Base-by-base conservation (phyloP, 2,329 filamentous ascomycete species). In the Dactylellina leptospora region DNA sequence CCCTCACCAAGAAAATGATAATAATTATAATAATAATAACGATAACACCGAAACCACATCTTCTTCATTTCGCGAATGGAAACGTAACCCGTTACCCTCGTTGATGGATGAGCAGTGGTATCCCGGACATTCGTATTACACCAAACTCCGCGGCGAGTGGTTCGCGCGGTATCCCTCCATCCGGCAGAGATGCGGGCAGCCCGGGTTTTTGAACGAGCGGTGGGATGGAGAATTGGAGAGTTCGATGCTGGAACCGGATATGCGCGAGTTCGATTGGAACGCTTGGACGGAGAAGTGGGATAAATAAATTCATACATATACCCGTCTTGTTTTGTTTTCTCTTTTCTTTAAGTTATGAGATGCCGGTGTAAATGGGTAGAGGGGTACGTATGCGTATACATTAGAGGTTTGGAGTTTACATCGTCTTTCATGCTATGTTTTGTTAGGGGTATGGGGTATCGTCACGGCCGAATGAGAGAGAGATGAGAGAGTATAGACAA, bases 61-160 rank as follows among this genome's bases (percentile, higher is more conserved):
- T n/a, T n/a, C n/a, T n/a, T n/a, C n/a, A n/a, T n/a, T n/a, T n/a
- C n/a, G n/a, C n/a, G n/a, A n/a, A n/a, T n/a, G n/a, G n/a, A n/a
- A n/a, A n/a, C n/a, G n/a, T n/a, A n/a, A n/a, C n/a, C 22, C 30
- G 5, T 4, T 36, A 4, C 45, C 59, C 5, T 42, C 42, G 20
- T 27, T 48, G 13, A 42, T 55, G 23, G 30, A 33, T 1, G 16
- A 28, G 13, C 42, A 68, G 6, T 69, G 63, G 63, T 69, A 69
- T 16, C 63, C 63, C 9, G 63, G 63, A 4, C 22, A 16, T 8
- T 33, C 20, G 8, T 60, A 61, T n/a, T 69, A 55, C 20, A 16
- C 44, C 8, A 53, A 30, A 20, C 42, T 69, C 5, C 23, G 22
- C 13, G 48, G 25, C 4, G 38, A 56, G 28, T 69, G 22, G 18